Percentiles rank a stretch among this genome's conserved stretches.
phyloP scores from a whole-genome alignment of 1,284 basidiomycete species.

The Pisolithus thermaeus region DNA sequence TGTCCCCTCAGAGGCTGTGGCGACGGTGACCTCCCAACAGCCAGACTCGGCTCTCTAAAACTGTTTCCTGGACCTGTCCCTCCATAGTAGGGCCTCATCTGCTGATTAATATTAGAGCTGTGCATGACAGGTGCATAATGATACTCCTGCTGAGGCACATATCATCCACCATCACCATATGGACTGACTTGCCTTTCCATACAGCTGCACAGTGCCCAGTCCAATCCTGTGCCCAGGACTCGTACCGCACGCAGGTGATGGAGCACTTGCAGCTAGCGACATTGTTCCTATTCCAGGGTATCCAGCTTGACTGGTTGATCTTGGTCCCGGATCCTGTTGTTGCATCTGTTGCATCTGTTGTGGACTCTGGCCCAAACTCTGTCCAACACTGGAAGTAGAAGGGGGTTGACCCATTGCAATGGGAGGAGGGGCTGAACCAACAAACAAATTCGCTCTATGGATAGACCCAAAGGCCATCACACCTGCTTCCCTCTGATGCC shows the following conservation, averaged over 20 bases:
- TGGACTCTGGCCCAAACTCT: slow-evolving; percentile 7
- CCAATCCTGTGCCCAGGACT: slow-evolving; percentile 13
- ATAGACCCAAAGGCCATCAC: slow-evolving; percentile 94
- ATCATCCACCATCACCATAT: not conserved
- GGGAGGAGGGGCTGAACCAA: slow-evolving; percentile 50
- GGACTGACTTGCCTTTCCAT: slow-evolving; percentile 3
- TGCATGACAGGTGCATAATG: not conserved
- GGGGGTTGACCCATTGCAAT: slow-evolving; percentile 57
- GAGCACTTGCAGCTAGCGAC: slow-evolving; percentile 27
- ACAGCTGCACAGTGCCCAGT: slow-evolving; percentile 13
- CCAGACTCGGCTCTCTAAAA: slow-evolving; percentile 20
- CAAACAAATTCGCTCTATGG: too few species aligned
- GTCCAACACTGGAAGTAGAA: not conserved
- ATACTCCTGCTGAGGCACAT: not conserved
- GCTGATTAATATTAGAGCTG: not conserved
- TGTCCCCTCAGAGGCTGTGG: slow-evolving; percentile 29
- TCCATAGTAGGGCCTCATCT: slow-evolving; percentile 8
- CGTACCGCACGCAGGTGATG: slow-evolving; percentile 20
- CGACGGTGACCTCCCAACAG: slow-evolving; percentile 28
- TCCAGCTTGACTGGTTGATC: slow-evolving; percentile 55
- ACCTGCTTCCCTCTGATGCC: slow-evolving; percentile 94
- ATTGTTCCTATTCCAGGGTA: slow-evolving; percentile 78
- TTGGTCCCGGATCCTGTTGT: slow-evolving; percentile 37
- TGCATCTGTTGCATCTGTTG: slow-evolving; percentile 7
- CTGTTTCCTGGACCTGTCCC: not conserved